Conservation (phyloP, 495 filamentous ascomycete species). For the Penicillium silybi region DNA sequence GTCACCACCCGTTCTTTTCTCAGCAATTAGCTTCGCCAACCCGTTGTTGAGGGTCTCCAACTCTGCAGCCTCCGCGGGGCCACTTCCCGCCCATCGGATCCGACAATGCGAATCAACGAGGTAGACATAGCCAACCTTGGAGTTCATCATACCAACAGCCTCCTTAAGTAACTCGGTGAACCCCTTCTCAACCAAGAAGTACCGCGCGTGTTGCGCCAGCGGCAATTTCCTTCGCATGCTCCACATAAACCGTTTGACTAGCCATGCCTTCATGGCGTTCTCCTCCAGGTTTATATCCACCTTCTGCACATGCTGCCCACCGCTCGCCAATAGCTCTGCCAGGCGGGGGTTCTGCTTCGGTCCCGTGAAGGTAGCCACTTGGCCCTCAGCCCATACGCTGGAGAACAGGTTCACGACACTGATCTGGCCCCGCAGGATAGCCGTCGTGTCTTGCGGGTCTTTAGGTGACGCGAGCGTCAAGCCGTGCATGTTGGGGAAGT, state of each 20-base stretch:
- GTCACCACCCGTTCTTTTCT: constrained; percentile 36
- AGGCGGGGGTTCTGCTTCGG: constrained; percentile 62
- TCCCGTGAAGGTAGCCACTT: constrained; percentile 67
- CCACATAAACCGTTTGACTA: constrained; percentile 68
- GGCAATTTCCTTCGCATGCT: constrained; percentile 54
- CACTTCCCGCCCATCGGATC: constrained; percentile 94
- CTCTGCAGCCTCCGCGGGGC: constrained; percentile 65
- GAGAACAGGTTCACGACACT: constrained; percentile 78
- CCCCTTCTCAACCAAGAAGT: constrained; percentile 80
- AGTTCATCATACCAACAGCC: constrained; percentile 76
- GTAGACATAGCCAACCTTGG: constrained; percentile 91
- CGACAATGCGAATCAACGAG: constrained; percentile 80
- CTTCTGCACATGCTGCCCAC: constrained; percentile 52
- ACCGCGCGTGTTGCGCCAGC: constrained; percentile 61
- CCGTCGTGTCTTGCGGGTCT: constrained; percentile 62
- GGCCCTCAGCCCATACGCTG: constrained; percentile 77
- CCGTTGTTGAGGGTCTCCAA: constrained; percentile 66
- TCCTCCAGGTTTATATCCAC: constrained; percentile 87
- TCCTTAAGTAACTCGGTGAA: constrained; percentile 70
- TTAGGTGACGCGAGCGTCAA: constrained; percentile 58
- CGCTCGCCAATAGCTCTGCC: constrained; percentile 45
- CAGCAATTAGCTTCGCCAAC: constrained; percentile 62
- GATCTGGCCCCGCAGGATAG: constrained; percentile 63
- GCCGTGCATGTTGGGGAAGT: constrained; percentile 89
- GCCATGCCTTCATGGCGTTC: constrained; percentile 66